Evolutionary conservation across 495 filamentous ascomycete genomes (phyloP), one percentile per base, ranked within the genome.

Genomic region (Apiosordaria backusii): DNA sequence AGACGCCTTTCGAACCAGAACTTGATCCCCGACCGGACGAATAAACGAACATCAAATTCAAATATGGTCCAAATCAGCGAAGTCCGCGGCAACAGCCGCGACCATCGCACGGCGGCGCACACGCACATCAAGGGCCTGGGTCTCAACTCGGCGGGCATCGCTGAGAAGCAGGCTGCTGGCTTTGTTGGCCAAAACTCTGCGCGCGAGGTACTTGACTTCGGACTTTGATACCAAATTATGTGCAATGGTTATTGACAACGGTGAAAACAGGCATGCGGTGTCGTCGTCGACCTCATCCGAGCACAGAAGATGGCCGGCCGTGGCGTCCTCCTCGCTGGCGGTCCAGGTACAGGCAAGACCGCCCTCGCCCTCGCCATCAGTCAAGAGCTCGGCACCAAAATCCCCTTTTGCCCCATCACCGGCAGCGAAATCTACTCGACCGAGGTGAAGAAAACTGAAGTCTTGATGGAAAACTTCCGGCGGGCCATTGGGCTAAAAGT

Each of bases 391-490:
- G 95, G 95, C 70, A 95, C 93, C 15, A 97, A 97, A 79, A 96
- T 99, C 61, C 95, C 95, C 4, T 99, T 99, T 75, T 96, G 93
- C 74, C 92, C 93, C 40, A 97, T 99, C 71, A 93, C 96, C 27
- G 95, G 92, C 66, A 97, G 93, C 79, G 95, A 99, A 74, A 89
- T 99, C 69, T 99, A 97, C 81, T 94, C 90, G 57, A 89, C 94
- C 50, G 95, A 99, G 78, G 92, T 99, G 65, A 97, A 97, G 86
- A 99, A 99, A 86, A 98, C 95, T 21, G 95, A 99, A 78, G 90
- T 95, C 50, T 81, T 99, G 74, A 97, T 97, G 92, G 95, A 99
- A 83, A 97, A 97, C 77, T 99, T 99, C 78, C 86, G 95, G 76
- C 82, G 93, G 75, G 94, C 95, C 54, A 99, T 98, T 74, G 95